Percentiles rank a stretch among this genome's conserved stretches.
Conservation (phyloP, 768 basidiomycete species). For the Holtermannia corniformis region DNA sequence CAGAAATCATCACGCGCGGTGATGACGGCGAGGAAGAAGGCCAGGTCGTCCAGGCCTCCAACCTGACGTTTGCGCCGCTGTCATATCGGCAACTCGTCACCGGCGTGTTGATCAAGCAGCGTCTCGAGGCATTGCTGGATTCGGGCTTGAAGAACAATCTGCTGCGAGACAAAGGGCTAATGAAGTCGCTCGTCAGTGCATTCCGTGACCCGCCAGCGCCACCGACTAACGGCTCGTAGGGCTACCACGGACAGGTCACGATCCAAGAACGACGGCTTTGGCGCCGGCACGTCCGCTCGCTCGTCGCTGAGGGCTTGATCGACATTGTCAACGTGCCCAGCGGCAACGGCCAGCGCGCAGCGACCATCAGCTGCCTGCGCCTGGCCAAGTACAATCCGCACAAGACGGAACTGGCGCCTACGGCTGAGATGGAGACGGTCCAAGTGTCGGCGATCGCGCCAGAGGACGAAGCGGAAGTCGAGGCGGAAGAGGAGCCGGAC, state of each 20-base stretch:
- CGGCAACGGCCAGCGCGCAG: constrained; percentile 4
- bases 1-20: too few relatives aligned
- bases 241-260: constrained; percentile 12
- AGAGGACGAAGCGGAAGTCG: background rate
- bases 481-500: background rate
- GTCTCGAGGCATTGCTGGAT: constrained; percentile 26
- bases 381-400: constrained; percentile 30
- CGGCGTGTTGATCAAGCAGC: constrained; percentile 24
- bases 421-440: too few relatives aligned
- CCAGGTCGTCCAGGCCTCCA: constrained; percentile 1
- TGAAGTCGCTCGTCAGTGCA: constrained; percentile 18
- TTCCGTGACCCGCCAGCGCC: too few relatives aligned
- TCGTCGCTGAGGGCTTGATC: constrained; percentile 19
- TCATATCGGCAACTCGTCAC: constrained; percentile 20
- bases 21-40: background rate
- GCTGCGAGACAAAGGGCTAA: constrained; percentile 12
- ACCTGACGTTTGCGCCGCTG: constrained; percentile 12
- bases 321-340: constrained; percentile 15
- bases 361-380: constrained; percentile 15
- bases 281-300: constrained; percentile 11
- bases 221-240: constrained; percentile 9
- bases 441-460: background rate
- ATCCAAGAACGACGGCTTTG: constrained; percentile 19
- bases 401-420: too few relatives aligned
- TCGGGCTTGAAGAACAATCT: constrained; percentile 27